Evolutionary conservation across 1,284 basidiomycete genomes (phyloP).

Genomic region (Fomitopsis palustris): DNA sequence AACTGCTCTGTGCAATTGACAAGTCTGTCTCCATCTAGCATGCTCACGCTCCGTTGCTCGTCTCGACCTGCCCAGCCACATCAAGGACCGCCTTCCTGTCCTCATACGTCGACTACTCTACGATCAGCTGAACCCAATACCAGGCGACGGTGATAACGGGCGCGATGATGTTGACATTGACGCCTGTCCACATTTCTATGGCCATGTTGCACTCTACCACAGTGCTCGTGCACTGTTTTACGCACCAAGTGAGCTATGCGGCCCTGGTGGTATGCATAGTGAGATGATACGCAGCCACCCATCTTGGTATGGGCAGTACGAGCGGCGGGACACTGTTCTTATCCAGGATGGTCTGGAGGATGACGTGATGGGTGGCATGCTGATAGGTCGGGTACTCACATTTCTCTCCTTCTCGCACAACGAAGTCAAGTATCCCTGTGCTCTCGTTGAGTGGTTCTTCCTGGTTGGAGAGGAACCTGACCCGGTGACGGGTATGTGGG

Average conservation of each 20-base stretch:
- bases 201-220: neutral
- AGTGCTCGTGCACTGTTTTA: constrained; percentile 11
- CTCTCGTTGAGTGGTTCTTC: constrained; percentile 17
- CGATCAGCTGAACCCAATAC: neutral
- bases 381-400: neutral
- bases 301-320: neutral
- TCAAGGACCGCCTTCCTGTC: neutral
- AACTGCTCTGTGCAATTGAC: neutral
- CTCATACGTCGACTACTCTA: constrained; percentile 13
- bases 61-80: neutral
- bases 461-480: constrained; percentile 10
- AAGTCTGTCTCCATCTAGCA: neutral
- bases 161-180: neutral
- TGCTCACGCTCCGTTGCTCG: neutral
- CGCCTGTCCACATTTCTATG: constrained; percentile 1
- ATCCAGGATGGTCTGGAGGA: neutral
- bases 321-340: neutral
- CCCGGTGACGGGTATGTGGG: constrained; percentile 20
- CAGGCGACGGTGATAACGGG: neutral
- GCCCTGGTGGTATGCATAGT: constrained; percentile 15
- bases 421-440: constrained; percentile 12
- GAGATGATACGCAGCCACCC: neutral
- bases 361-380: neutral
- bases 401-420: constrained; percentile 9
- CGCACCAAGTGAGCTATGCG: constrained; percentile 22